Evolutionary conservation across 2,329 filamentous ascomycete genomes (phyloP).

Genomic region (Ceratocystis colombiana): DNA sequence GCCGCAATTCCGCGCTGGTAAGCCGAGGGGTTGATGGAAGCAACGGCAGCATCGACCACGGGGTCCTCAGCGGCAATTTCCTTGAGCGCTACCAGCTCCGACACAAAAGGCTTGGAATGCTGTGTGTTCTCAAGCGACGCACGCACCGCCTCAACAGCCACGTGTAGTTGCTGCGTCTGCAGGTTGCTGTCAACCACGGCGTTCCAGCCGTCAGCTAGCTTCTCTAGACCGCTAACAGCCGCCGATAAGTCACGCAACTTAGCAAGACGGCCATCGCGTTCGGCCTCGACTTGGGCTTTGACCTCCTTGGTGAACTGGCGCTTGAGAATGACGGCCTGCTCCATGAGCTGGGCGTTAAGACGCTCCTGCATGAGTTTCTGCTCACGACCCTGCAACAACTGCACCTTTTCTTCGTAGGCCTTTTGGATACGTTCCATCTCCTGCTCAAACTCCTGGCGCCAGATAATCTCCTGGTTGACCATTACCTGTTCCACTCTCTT

Average conservation of each 20-base stretch:
- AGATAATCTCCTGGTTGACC: conserved; percentile 67
- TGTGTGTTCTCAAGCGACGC: conserved; percentile 63
- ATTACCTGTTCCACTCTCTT: conserved; percentile 77
- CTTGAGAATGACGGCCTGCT: conserved; percentile 85
- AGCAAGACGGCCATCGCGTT: conserved; percentile 76
- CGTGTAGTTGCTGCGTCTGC: conserved; percentile 89
- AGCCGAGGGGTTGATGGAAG: conserved; percentile 85
- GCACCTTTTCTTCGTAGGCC: conserved; percentile 69
- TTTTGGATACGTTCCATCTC: conserved; percentile 72
- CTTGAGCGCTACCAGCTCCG: conserved; percentile 87
- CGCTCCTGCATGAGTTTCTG: conserved; percentile 73
- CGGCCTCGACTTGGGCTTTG: conserved; percentile 70
- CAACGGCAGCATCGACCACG: conserved; percentile 85
- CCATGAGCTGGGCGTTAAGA: conserved; percentile 71
- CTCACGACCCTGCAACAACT: conserved; percentile 67
- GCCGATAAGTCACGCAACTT: conserved; percentile 71
- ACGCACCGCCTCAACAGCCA: conserved; percentile 87
- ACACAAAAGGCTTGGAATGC: conserved; percentile 73
- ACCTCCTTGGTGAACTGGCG: conserved; percentile 72
- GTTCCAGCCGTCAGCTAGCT: conserved; percentile 81
- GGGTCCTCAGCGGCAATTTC: conserved; percentile 76
- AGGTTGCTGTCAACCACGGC: conserved; percentile 81
- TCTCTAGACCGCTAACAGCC: conserved; percentile 73
- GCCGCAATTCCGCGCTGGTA: conserved; percentile 89
- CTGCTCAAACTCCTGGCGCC: conserved; percentile 74